These are phyloP conservation scores for Teratosphaeria pseudoeucalypti DNA, from an alignment of 2,329 filamentous ascomycete species.

Conservation along the genomic window DNA sequence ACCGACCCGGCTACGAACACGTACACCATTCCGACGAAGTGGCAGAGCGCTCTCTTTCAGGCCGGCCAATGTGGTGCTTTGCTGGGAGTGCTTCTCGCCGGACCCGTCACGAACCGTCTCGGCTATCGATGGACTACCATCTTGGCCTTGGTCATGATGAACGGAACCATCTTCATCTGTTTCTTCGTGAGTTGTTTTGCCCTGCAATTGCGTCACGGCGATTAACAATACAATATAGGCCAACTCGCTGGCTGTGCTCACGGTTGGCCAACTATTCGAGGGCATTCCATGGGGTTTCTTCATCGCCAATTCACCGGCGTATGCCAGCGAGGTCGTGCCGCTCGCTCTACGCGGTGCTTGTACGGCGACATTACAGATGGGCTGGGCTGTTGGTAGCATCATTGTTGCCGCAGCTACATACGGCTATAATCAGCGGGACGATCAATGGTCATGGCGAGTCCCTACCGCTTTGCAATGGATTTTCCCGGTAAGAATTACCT, in stretches of 20 bases:
- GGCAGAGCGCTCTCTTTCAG: slow-evolving; percentile 47
- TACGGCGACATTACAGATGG: slow-evolving; percentile 52
- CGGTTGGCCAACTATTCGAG: slow-evolving; percentile 46
- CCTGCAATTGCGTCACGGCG: background rate
- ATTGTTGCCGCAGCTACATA: slow-evolving; percentile 43
- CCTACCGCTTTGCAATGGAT: background rate
- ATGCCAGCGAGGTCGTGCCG: slow-evolving; percentile 48
- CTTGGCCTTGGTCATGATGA: slow-evolving; percentile 42
- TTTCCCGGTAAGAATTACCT: background rate
- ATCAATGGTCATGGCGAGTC: background rate
- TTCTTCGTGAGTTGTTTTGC: slow-evolving; percentile 33
- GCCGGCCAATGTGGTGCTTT: slow-evolving; percentile 47
- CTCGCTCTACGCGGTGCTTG: slow-evolving; percentile 43
- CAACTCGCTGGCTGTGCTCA: slow-evolving; percentile 33
- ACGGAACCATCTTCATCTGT: slow-evolving; percentile 47
- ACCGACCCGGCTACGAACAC: slow-evolving; percentile 2
- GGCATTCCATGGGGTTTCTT: slow-evolving; percentile 54
- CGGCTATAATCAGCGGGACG: slow-evolving; percentile 34
- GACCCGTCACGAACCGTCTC: slow-evolving; percentile 46
- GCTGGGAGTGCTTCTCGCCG: slow-evolving; percentile 47
- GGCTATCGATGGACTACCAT: slow-evolving; percentile 51
- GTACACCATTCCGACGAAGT: slow-evolving; percentile 39
- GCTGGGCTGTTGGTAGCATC: slow-evolving; percentile 49
- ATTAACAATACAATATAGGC: slow-evolving; percentile 18
- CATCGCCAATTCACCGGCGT: slow-evolving; percentile 52